phyloP scores from a whole-genome alignment of 331 rosid genomes.

The Phaseolus coccineus region DNA sequence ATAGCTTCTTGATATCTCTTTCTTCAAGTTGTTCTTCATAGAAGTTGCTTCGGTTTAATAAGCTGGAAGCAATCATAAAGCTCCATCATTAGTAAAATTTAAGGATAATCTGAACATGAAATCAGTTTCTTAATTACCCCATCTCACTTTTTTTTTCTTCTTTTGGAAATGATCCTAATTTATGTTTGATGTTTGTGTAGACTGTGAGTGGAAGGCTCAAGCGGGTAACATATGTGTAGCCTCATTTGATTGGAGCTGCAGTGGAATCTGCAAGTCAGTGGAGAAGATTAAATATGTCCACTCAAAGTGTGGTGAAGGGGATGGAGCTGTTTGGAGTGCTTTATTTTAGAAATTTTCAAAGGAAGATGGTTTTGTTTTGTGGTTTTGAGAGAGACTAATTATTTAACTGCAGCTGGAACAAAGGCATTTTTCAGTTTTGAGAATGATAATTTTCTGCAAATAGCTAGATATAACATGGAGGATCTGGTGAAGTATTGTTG shows the following conservation, averaged over 20 bases:
- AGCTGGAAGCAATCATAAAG: slow-evolving; percentile 25
- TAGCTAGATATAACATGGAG: slow-evolving; percentile 31
- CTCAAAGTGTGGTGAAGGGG: slow-evolving; percentile 93
- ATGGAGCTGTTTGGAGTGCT: slow-evolving; percentile 88
- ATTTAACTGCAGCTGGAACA: slow-evolving; percentile 31
- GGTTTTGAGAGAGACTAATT: slow-evolving; percentile 16
- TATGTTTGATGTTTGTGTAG: slow-evolving; percentile 54
- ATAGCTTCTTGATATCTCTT: not conserved
- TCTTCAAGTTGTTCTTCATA: not conserved
- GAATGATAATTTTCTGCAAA: slow-evolving; percentile 26
- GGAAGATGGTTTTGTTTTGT: slow-evolving; percentile 4
- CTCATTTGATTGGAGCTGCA: slow-evolving; percentile 98
- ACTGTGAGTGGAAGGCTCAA: slow-evolving; percentile 98
- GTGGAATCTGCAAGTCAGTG: slow-evolving; percentile 99
- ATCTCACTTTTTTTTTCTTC: not conserved
- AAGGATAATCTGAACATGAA: not conserved
- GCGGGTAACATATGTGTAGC: slow-evolving; percentile 95
- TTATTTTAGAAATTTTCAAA: slow-evolving; percentile 51
- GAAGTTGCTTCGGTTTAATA: not conserved
- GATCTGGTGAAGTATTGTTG: slow-evolving; percentile 1
- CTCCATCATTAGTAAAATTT: not conserved
- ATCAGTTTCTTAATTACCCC: slow-evolving; percentile 12
- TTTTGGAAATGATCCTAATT: slow-evolving; percentile 38
- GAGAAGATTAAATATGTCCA: slow-evolving; percentile 95
- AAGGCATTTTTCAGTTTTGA: slow-evolving; percentile 41